Evolutionary conservation across 1,139 yeast species (phyloP).

Genomic region (Pichia sp.): DNA sequence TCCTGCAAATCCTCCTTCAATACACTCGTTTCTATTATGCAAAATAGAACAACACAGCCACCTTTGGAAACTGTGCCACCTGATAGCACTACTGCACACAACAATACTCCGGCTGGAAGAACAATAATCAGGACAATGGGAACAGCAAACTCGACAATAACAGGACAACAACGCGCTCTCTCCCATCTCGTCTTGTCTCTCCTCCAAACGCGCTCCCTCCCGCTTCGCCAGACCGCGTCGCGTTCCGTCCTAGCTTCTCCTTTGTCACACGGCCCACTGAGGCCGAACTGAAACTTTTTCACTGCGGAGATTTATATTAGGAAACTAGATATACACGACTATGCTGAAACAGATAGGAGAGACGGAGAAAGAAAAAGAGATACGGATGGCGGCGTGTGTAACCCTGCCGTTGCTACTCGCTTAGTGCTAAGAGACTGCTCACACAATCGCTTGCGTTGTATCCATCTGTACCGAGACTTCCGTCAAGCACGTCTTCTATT

Average conservation of each 20-base stretch:
- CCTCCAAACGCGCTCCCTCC: slow-evolving; percentile 1
- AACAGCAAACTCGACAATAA: neutral
- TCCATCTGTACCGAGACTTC: neutral
- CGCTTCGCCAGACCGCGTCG: neutral
- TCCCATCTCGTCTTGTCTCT: neutral
- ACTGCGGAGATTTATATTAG: neutral
- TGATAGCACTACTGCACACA: neutral
- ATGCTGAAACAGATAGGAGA: neutral
- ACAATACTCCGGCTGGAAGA: neutral
- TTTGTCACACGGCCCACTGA: neutral
- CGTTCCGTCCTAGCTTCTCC: neutral
- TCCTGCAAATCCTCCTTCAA: neutral
- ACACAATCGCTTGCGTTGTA: slow-evolving; percentile 34
- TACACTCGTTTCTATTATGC: neutral
- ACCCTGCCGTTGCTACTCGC: neutral
- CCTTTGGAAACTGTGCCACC: neutral
- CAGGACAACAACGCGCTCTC: neutral
- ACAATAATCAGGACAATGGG: neutral
- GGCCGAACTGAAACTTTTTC: too few relatives aligned
- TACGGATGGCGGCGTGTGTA: neutral
- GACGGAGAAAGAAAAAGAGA: too few relatives aligned
- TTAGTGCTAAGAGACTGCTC: slow-evolving; percentile 13
- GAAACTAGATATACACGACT: neutral
- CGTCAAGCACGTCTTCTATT: slow-evolving; percentile 63
- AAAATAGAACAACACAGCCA: neutral